Evolutionary conservation across 371 early-diverging fungal genomes (phyloP), one percentile per base, ranked within the genome.

Genomic region (Lichtheimia hyalospora): DNA sequence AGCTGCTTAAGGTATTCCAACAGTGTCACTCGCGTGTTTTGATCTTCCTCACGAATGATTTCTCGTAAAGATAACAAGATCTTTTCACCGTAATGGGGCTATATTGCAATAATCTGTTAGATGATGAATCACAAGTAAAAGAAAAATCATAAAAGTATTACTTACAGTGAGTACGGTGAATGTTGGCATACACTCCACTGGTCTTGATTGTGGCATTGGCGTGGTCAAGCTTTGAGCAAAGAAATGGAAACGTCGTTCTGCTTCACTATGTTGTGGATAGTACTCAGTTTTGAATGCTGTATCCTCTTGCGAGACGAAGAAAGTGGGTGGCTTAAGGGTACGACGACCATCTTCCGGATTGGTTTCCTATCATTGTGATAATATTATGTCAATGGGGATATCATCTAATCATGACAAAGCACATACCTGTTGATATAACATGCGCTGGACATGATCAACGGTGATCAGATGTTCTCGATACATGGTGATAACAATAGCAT

Each of bases 161-260:
- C 78, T 57, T 74, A 77, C 78, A 21, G 90, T 90, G 27, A 95
- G 71, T 3, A 94, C 94, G 0, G 94, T 94, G 34, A 94, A 92
- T 3, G 92, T 85, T 0, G 96, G 96, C 92, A 93, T 92, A 56
- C 86, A 84, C 44, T 89, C 87, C 5, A 94, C 89, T 0, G 94
- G 90, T 18, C 90, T 74, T 1, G 95, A 91, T 63, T 89, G 87
- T 0, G 94, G 95, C 63, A 95, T 89, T 3, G 89, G 84, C 2
- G 92, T 93, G 6, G 93, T 90, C 72, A 95, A 73, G 53, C 91
- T 90, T 70, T 94, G 92, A 3, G 94, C 93, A 80, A 95, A 93
- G 70, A 92, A 95, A 34, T 88, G 84, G 50, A 95, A 88, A 42
- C 95, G 89, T 24, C 94, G 84, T 69, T 92, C 90, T 2, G 93